Evolutionary conservation across 768 basidiomycete genomes (phyloP), one percentile per base, ranked within the genome.

Genomic region (Filobasidium floriforme): DNA sequence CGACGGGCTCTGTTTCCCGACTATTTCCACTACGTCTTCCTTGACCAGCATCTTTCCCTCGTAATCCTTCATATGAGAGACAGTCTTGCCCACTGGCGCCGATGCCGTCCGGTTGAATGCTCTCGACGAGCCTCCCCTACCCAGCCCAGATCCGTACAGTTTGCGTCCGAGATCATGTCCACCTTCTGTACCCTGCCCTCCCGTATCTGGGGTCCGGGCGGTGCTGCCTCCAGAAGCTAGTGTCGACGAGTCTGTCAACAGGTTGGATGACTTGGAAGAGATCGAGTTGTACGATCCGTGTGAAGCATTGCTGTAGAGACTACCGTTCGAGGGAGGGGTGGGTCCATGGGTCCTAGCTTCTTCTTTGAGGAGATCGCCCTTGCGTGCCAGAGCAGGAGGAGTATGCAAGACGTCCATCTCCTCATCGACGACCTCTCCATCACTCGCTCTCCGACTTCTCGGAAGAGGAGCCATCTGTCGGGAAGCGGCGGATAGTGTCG

Each of bases 181-280:
- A 49, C 18, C 46, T 49, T 49, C 46, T n/a, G 29, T 24, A 24
- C 26, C 54, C 3, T 15, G 29, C 26, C 4, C 54, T 19, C 29
- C 54, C 5, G 54, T 57, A 24, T 57, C 54, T 19, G 54, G 54
- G 6, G 54, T 57, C 22, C 54, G 54, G 24, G 54, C 29, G 54
- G 54, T 26, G 15, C 24, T 26, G 5, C 54, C 54, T 6, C 54
- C 54, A 32, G 54, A 57, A 9, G 54, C 54, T 28, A 32, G 24
- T 4, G 54, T 57, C 15, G 54, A 57, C 7, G 54, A 57, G 24
- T 57, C 54, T n/a, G 54, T 57, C 22, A 57, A 15, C 54, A 57
- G 14, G 22, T 57, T 57, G 18, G 54, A 57, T 1, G 54, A 57
- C 6, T 15, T 26, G 3, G 54, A 57, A 5, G 46, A 15, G 46